A percentile compares a stretch with the other conserved stretches of the same genome.
These are phyloP conservation scores for Phaeosphaeria sp. DNA, from an alignment of 2,329 filamentous ascomycete genomes.

Conservation along the genomic window DNA sequence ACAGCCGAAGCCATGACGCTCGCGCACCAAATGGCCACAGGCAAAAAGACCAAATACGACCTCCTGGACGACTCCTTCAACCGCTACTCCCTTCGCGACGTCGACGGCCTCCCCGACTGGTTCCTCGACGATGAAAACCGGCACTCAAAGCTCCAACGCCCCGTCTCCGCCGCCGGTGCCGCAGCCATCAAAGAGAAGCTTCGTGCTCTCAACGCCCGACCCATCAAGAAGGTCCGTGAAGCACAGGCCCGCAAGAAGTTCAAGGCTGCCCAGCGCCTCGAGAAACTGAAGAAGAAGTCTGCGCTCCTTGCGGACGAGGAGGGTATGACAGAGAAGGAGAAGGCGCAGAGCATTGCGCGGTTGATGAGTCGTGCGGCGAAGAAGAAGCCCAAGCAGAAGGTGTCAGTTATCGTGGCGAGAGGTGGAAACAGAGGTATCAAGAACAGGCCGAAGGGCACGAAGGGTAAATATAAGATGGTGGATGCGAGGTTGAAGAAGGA, in stretches of 20 bases:
- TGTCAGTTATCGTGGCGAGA: constrained; percentile 87
- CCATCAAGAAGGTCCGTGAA: constrained; percentile 98
- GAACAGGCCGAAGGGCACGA: constrained; percentile 87
- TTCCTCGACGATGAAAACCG: constrained; percentile 90
- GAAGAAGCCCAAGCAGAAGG: constrained; percentile 82
- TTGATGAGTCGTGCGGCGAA: constrained; percentile 82
- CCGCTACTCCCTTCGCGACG: constrained; percentile 87
- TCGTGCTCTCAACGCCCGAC: constrained; percentile 89
- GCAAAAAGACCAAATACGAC: constrained; percentile 79
- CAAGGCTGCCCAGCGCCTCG: constrained; percentile 85
- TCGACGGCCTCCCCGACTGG: constrained; percentile 94
- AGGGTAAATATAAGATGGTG: constrained; percentile 97
- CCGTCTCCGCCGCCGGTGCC: constrained; percentile 90
- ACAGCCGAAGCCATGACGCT: constrained; percentile 99
- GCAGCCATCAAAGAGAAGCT: constrained; percentile 93
- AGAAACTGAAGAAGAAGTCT: constrained; percentile 98
- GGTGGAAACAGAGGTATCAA: constrained; percentile 85
- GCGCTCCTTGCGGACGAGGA: constrained; percentile 88
- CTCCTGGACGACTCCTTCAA: constrained; percentile 93
- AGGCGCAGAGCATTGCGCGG: constrained; percentile 82
- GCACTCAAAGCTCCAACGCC: constrained; percentile 84
- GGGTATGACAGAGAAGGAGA: constrained; percentile 94
- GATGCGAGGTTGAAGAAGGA: constrained; percentile 97
- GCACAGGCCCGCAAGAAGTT: constrained; percentile 97
- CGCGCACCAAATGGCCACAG: constrained; percentile 88